Conservation (phyloP, 768 basidiomycete genomes). For the Nidularia pulvinata region DNA sequence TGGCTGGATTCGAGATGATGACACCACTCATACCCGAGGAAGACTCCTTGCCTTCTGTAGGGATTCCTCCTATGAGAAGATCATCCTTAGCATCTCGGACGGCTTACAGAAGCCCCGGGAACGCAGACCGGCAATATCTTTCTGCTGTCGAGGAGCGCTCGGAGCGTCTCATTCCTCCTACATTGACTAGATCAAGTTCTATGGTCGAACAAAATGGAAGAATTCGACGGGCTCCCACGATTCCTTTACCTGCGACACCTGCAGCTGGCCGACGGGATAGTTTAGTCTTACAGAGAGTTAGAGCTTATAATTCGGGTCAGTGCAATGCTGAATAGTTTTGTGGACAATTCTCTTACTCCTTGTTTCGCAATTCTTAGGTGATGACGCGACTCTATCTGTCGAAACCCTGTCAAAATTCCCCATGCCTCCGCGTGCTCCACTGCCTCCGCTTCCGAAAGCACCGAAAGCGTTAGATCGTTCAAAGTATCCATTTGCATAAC, state of each 20-base stretch:
- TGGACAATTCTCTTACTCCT: neutral
- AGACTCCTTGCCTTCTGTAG: neutral
- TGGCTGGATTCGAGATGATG: constrained; percentile 6
- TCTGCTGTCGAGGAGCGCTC: neutral
- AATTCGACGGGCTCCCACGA: neutral
- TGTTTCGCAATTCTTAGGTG: neutral
- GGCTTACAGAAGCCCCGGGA: neutral
- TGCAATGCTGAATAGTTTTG: neutral
- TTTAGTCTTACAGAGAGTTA: constrained; percentile 30
- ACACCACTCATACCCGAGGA: constrained; percentile 3
- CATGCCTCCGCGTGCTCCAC: constrained; percentile 29
- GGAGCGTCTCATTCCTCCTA: neutral
- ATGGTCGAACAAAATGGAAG: neutral
- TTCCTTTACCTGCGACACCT: constrained; percentile 2
- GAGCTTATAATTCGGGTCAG: constrained; percentile 21
- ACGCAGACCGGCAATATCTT: neutral
- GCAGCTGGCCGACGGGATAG: constrained; percentile 26
- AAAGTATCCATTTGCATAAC: constrained; percentile 6
- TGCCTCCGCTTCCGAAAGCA: constrained; percentile 16
- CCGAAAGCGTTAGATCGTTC: constrained; percentile 10
- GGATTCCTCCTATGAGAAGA: neutral
- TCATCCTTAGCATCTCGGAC: neutral
- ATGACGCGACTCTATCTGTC: constrained; percentile 7
- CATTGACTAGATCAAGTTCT: neutral
- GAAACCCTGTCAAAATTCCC: constrained; percentile 33